Conservation (phyloP, 805 yeast genomes). For the Wickerhamomyces queroliae region DNA sequence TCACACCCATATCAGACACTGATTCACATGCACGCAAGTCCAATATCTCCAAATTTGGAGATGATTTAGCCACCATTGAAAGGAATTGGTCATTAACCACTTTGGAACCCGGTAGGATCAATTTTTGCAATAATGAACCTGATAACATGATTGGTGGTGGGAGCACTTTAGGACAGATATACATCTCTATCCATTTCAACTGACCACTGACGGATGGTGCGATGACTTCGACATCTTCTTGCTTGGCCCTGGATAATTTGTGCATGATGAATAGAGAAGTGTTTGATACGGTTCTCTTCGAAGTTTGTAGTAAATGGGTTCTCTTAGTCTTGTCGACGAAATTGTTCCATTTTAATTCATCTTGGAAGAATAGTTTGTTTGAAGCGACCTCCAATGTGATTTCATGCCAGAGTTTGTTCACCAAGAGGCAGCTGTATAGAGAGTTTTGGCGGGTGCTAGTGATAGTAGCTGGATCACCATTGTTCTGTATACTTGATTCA, state of each 20-base stretch:
- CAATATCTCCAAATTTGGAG: slow-evolving; percentile 56
- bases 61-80: slow-evolving; percentile 40
- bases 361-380: slow-evolving; percentile 48
- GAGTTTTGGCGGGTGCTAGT: neutral
- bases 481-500: slow-evolving; percentile 4
- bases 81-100: slow-evolving; percentile 56
- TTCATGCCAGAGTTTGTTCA: slow-evolving; percentile 61
- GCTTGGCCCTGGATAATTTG: slow-evolving; percentile 52
- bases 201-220: slow-evolving; percentile 38
- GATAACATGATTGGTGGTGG: slow-evolving; percentile 48
- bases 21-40: slow-evolving; percentile 83
- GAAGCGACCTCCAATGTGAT: slow-evolving; percentile 51
- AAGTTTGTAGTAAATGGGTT: slow-evolving; percentile 5
- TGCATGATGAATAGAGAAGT: slow-evolving; percentile 57
- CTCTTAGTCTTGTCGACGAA: slow-evolving; percentile 22
- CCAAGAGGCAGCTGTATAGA: slow-evolving; percentile 58
- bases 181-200: slow-evolving; percentile 69
- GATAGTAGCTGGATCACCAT: slow-evolving; percentile 16
- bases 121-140: slow-evolving; percentile 32
- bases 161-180: slow-evolving; percentile 68
- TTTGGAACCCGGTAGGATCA: slow-evolving; percentile 66
- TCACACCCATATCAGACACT: slow-evolving; percentile 71
- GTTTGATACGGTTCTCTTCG: slow-evolving; percentile 18
- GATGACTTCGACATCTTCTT: slow-evolving; percentile 45
- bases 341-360: slow-evolving; percentile 37